These are phyloP conservation scores for Collybia nuda DNA, from an alignment of 768 basidiomycete species.

Conservation along the genomic window DNA sequence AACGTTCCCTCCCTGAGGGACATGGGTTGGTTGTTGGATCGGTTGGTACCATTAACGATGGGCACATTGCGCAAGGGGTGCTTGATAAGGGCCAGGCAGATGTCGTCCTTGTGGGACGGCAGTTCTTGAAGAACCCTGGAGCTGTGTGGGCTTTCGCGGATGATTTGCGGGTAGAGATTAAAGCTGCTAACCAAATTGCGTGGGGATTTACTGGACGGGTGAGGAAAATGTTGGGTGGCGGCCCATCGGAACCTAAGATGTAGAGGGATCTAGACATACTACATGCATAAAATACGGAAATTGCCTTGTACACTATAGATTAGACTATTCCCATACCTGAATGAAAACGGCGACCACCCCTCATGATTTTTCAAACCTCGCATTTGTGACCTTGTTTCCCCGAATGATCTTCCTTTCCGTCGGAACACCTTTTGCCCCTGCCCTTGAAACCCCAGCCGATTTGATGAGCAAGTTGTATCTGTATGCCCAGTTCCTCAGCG, in stretches of 20 bases:
- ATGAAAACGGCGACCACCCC: no score
- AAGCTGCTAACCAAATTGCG: constrained; percentile 50
- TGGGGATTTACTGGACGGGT: constrained; percentile 50
- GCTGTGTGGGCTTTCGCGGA: constrained; percentile 53
- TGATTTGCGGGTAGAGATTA: constrained; percentile 48
- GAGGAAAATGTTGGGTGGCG: constrained; percentile 6
- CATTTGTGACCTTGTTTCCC: background rate
- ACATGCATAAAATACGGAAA: no score
- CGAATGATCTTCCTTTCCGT: constrained; percentile 25
- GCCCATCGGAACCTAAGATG: no score
- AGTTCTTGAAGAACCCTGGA: constrained; percentile 63
- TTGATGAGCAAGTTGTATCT: constrained; percentile 43
- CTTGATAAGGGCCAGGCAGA: constrained; percentile 62
- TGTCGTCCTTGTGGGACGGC: constrained; percentile 50
- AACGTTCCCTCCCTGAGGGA: constrained; percentile 38
- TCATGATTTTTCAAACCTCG: no score
- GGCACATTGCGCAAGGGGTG: constrained; percentile 55
- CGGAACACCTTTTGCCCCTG: constrained; percentile 19
- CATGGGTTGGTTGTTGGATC: constrained; percentile 41
- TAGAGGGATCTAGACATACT: no score
- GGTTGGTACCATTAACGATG: constrained; percentile 55
- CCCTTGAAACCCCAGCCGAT: constrained; percentile 41
- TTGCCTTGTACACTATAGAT: no score
- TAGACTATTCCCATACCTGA: no score
- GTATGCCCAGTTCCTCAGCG: constrained; percentile 52